Conservation (phyloP, 768 basidiomycete species). For the Lactarius sp. region DNA sequence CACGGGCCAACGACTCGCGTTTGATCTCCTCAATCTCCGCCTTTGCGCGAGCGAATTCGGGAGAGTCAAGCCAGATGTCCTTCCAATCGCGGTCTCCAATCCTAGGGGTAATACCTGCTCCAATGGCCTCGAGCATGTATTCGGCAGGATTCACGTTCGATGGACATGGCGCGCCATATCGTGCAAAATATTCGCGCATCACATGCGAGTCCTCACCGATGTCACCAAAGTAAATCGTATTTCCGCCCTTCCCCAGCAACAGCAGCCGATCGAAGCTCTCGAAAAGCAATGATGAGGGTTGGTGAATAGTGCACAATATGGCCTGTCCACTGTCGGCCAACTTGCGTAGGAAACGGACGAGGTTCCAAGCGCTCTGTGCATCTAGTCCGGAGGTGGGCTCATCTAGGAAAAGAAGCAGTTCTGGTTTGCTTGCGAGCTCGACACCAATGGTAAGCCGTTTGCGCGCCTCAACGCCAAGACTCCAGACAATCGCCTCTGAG, state of each 20-base stretch:
- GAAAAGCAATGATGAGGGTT: conserved; percentile 82
- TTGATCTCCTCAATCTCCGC: conserved; percentile 44
- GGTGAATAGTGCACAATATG: conserved; percentile 88
- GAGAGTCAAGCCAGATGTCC: conserved; percentile 76
- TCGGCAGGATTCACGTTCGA: conserved; percentile 70
- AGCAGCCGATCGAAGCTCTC: conserved; percentile 78
- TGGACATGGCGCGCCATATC: conserved; percentile 70
- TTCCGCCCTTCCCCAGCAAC: conserved; percentile 73
- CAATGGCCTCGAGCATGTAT: conserved; percentile 82
- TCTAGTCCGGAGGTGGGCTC: conserved; percentile 55
- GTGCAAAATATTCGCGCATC: conserved; percentile 73
- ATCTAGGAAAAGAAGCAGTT: conserved; percentile 66
- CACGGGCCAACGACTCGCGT: conserved; percentile 13
- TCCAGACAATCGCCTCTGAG: conserved; percentile 76
- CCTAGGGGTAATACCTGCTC: conserved; percentile 70
- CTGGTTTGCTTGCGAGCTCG: conserved; percentile 84
- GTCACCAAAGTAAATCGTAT: conserved; percentile 90
- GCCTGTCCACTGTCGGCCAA: conserved; percentile 84
- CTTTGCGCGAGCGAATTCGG: conserved; percentile 41
- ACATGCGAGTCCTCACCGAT: conserved; percentile 71
- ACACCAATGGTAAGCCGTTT: conserved; percentile 91
- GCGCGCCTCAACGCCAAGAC: conserved; percentile 64
- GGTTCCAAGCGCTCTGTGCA: conserved; percentile 72
- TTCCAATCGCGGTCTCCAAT: conserved; percentile 84
- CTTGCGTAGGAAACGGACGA: conserved; percentile 78